Base-by-base conservation (phyloP, 2,329 filamentous ascomycete genomes). In the Fusarium anthophilum region DNA sequence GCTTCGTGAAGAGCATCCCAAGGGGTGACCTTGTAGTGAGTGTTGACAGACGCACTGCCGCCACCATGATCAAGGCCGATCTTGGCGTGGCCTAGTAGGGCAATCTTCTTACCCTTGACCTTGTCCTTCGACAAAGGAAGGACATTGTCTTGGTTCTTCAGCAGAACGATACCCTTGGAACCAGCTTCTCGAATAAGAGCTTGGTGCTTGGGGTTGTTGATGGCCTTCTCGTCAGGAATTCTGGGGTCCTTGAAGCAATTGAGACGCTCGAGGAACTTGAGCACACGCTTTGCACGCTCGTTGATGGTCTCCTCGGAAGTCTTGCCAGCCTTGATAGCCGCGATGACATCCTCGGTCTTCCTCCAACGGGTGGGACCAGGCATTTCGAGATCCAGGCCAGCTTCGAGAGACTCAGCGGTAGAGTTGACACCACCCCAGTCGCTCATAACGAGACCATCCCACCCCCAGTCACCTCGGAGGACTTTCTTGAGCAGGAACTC, bases 121-220 rank as follows among this genome's bases (percentile, higher is more conserved):
- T 77, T 78, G 2, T 79, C 77, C 39, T 73, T 79, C 6, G 87
- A 84, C 73, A 92, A 87, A 8, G 91, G 91, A 22, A 92, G 82
- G 18, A 91, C 80, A 8, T 82, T 81, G 9, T 86, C 85, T 66
- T 91, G 86, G 72, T 92, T 92, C 80, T 92, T 92, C 56, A 92
- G 80, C 17, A 92, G 82, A 1, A 90, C 91, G 32, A 92, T 79
- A 1, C 91, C 91, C 79, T 92, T 89, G 13, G 78, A 76, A 20
- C 78, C 78, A 39, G 77, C 78, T 53, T 80, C 78, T 28, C 79
- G 71, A n/a, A 80, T 80, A 14, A 80, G 60, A 22, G 77, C 74
- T 17, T 71, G 77, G 26, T 80, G 76, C 62, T 84, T 81, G 15
- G 81, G 81, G 61, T 77, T 79, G 51, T 82, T 75, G 63, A 80